phyloP scores from a whole-genome alignment of 805 yeast species.

The Candida palmyrensis region DNA sequence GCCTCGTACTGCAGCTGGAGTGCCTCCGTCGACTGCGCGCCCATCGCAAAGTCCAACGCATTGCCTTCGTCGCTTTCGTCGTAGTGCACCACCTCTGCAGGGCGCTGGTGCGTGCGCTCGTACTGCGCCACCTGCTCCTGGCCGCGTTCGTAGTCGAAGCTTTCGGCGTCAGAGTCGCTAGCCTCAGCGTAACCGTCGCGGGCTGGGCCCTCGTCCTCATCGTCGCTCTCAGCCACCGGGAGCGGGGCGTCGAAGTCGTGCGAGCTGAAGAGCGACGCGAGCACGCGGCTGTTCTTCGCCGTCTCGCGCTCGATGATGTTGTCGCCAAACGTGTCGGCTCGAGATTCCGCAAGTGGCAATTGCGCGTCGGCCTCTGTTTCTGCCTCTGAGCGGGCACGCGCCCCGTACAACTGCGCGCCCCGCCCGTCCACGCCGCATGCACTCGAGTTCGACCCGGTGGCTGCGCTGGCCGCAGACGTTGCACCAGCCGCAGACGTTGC shows the following conservation, averaged over 20 bases:
- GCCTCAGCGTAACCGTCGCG: slow-evolving; percentile 17
- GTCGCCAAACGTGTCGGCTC: slow-evolving; percentile 5
- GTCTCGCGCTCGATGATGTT: slow-evolving; percentile 15
- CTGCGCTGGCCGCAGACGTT: too few species aligned
- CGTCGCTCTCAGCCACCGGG: slow-evolving; percentile 26
- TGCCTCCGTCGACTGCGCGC: slow-evolving; percentile 25
- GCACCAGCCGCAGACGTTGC: too few species aligned
- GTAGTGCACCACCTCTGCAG: slow-evolving; percentile 25
- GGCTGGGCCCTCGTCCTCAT: slow-evolving; percentile 20
- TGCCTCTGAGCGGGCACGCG: slow-evolving; percentile 2
- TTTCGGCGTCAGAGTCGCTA: slow-evolving; percentile 13
- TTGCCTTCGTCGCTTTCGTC: slow-evolving; percentile 39
- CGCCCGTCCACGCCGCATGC: slow-evolving; percentile 18
- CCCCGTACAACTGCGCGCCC: slow-evolving; percentile 22
- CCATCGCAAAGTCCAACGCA: slow-evolving; percentile 28
- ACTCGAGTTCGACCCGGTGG: not conserved
- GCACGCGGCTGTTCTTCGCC: slow-evolving; percentile 22
- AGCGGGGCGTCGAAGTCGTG: slow-evolving; percentile 34
- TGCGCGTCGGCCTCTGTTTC: slow-evolving; percentile 6
- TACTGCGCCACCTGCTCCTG: slow-evolving; percentile 15
- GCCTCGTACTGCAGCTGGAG: slow-evolving; percentile 19
- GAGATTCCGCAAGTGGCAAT: slow-evolving; percentile 3
- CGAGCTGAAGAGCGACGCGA: slow-evolving; percentile 28
- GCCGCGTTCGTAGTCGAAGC: slow-evolving; percentile 9
- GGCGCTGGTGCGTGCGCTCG: slow-evolving; percentile 16